Conservation (phyloP, 192 early-diverging fungal species). For the Spizellomyces punctatus region DNA sequence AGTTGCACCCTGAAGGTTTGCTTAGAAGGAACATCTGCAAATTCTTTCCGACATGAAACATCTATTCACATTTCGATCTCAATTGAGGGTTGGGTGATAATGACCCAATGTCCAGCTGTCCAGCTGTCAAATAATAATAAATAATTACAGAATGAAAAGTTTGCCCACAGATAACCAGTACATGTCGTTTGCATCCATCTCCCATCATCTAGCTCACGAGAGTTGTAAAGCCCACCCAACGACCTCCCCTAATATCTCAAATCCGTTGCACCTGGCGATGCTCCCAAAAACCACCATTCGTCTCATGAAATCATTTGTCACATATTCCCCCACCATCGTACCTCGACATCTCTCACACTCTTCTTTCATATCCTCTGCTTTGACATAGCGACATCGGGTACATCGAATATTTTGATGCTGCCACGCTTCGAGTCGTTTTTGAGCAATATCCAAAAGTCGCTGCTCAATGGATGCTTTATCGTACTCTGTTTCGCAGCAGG, state of each 20-base stretch:
- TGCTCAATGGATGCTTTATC: constrained; percentile 81
- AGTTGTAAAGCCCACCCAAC: constrained; percentile 47
- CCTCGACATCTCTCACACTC: constrained; percentile 78
- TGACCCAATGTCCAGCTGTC: too few species aligned
- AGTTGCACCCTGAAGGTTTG: too few species aligned
- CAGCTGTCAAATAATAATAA: too few species aligned
- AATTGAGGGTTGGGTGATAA: too few species aligned
- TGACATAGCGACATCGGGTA: constrained; percentile 76
- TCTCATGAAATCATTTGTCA: constrained; percentile 54
- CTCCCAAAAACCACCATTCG: constrained; percentile 66
- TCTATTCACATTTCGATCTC: too few species aligned
- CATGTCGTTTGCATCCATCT: too few species aligned
- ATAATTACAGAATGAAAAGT: too few species aligned
- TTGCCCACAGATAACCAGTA: too few species aligned
- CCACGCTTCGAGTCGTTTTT: constrained; percentile 67
- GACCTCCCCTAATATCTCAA: constrained; percentile 59
- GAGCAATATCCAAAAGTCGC: constrained; percentile 74
- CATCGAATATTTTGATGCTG: constrained; percentile 91
- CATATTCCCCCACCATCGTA: constrained; percentile 52
- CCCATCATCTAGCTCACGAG: too few species aligned
- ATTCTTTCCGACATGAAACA: too few species aligned
- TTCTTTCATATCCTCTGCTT: constrained; percentile 72
- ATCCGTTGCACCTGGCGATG: constrained; percentile 60
- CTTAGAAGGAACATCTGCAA: too few species aligned
- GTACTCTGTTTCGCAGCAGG: constrained; percentile 78